These are phyloP conservation scores for Heterobasidion occidentale DNA, from an alignment of 1,284 basidiomycete genomes.

Conservation along the genomic window DNA sequence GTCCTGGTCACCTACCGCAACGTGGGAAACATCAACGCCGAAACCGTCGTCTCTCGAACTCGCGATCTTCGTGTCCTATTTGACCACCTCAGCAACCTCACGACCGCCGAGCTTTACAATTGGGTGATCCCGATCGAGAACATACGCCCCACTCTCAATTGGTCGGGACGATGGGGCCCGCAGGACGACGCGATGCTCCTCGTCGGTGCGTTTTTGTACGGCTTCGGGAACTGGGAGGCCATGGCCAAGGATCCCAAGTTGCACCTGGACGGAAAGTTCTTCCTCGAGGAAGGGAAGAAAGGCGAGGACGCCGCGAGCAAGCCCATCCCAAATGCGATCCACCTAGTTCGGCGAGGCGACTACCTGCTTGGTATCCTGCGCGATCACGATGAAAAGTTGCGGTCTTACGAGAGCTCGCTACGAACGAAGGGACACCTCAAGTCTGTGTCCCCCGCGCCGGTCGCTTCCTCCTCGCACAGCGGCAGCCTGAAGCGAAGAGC, in stretches of 20 bases:
- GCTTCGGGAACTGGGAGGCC: constrained; percentile 95
- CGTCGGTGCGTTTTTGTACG: constrained; percentile 89
- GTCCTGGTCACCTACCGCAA: constrained; percentile 88
- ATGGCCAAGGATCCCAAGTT: constrained; percentile 88
- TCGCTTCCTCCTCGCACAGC: constrained; percentile 56
- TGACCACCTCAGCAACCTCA: constrained; percentile 59
- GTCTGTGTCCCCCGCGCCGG: constrained; percentile 65
- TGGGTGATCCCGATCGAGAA: constrained; percentile 91
- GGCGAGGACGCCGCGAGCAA: constrained; percentile 71
- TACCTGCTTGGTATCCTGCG: constrained; percentile 86
- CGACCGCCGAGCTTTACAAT: constrained; percentile 58
- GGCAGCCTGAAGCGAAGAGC: constrained; percentile 61
- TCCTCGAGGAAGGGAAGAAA: constrained; percentile 95
- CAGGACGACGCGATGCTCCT: constrained; percentile 92
- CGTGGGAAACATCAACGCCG: constrained; percentile 94
- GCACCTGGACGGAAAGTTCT: constrained; percentile 87
- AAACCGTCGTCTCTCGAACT: constrained; percentile 88
- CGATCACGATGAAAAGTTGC: constrained; percentile 89
- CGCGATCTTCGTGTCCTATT: constrained; percentile 88
- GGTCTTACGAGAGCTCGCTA: constrained; percentile 71
- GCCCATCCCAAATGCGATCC: constrained; percentile 92
- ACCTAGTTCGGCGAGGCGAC: constrained; percentile 94
- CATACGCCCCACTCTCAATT: constrained; percentile 90
- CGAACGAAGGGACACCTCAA: constrained; percentile 58
- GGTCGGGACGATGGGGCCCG: constrained; percentile 94